Evolutionary conservation across 768 basidiomycete genomes (phyloP).

Genomic region (Kwoniella newhampshirensis): DNA sequence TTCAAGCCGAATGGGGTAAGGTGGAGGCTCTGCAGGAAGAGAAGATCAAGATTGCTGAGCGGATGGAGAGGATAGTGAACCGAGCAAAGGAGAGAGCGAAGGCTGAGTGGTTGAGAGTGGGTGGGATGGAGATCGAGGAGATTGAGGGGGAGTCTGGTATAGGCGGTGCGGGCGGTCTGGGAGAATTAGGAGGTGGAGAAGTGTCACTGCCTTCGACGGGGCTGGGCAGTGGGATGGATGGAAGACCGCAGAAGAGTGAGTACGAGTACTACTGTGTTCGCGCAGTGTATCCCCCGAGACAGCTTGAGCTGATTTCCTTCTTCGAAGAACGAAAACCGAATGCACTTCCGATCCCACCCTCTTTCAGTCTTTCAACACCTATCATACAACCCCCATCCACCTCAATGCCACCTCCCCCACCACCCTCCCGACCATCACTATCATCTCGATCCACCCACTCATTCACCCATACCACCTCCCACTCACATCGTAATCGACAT

Average conservation of each 20-base stretch:
- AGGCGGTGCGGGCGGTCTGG: constrained; percentile 17
- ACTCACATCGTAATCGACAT: background rate
- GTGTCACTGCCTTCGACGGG: constrained; percentile 34
- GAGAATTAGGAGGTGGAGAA: constrained; percentile 38
- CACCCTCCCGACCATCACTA: constrained; percentile 13
- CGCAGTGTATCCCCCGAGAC: no score
- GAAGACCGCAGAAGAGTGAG: constrained; percentile 42
- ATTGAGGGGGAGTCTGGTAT: constrained; percentile 16
- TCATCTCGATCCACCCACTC: constrained; percentile 16
- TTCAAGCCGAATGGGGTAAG: constrained; percentile 48
- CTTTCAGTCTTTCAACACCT: constrained; percentile 18
- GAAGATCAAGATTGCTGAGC: constrained; percentile 43
- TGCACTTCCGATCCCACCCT: constrained; percentile 30
- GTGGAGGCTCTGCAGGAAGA: constrained; percentile 48
- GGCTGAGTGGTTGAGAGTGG: constrained; percentile 50
- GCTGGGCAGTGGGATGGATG: constrained; percentile 35
- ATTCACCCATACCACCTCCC: background rate
- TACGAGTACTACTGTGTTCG: background rate
- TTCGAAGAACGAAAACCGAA: constrained; percentile 42
- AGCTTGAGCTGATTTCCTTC: background rate
- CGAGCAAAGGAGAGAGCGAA: constrained; percentile 43
- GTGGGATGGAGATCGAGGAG: constrained; percentile 43
- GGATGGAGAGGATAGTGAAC: constrained; percentile 44
- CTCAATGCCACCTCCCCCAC: constrained; percentile 32
- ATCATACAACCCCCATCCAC: constrained; percentile 17